Base-by-base conservation (phyloP, 768 basidiomycete species). In the Kwoniella sp. region DNA sequence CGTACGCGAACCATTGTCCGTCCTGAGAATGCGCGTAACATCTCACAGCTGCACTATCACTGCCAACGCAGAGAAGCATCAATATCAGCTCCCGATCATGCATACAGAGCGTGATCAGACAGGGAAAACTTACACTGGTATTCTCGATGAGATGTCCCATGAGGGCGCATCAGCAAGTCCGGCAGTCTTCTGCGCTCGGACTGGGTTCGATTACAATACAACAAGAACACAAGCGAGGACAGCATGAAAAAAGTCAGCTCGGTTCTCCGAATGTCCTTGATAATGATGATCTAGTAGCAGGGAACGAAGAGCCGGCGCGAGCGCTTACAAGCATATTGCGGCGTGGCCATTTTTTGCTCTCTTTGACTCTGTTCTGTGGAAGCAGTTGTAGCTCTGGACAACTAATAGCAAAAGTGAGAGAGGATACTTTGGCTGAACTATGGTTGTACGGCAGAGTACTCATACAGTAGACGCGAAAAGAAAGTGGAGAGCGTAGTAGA, bases 131-230 rank as follows among this genome's bases (percentile, higher is more conserved):
- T 33, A 82, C 82, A 73, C 67, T 29, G 76, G 72, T 48, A 82
- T 90, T 47, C 85, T 85, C 65, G 86, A 81, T 24, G 90, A 81
- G 19, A 86, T 80, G 22, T 82, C 74, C 78, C 92, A 97, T 73
- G 85, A 83, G 52, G 95, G 92, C 54, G 90, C 91, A 65, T 87
- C 85, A 76, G 93, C 86, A 73, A 97, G 86, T 70, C 91, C 91
- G 58, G 95, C 83, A 64, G 86, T 85, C 86, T 96, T 98, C 86
- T 96, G 94, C 48, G 94, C 91, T 80, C 95, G 91, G 83, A 87
- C 92, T 94, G 57, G 25, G 25, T 21, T 53, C n/a, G 37, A 10
- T 40, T 2, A 8, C 4, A 54, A 3, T 25, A 6, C 22, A 22
- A 22, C 24, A 10, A 26, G 51, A 27, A 30, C 51, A 52, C 5